Evolutionary conservation across 2,329 filamentous ascomycete species (phyloP).

Genomic region (Venturiaceae sp.): DNA sequence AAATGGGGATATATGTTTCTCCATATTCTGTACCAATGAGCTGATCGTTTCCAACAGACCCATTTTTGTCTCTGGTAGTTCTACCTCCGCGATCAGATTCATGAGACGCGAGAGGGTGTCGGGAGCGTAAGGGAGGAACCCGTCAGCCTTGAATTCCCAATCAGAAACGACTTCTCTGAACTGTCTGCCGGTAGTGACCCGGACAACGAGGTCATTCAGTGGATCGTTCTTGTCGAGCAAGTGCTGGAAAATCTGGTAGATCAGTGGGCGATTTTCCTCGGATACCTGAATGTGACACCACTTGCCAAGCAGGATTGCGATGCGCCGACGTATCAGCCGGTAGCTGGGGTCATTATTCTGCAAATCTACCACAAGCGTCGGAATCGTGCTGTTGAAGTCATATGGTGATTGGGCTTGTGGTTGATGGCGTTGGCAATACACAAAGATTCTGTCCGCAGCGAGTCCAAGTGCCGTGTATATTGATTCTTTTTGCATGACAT

Average conservation of each 20-base stretch:
- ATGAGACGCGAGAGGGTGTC: constrained; percentile 65
- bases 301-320: constrained; percentile 79
- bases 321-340: constrained; percentile 76
- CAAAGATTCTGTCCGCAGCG: constrained; percentile 64
- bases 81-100: constrained; percentile 67
- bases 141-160: constrained; percentile 65
- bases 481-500: constrained; percentile 59
- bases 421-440: background rate
- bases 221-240: constrained; percentile 66
- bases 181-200: constrained; percentile 81
- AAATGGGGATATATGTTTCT: constrained; percentile 55
- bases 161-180: constrained; percentile 74
- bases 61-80: constrained; percentile 81
- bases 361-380: constrained; percentile 68
- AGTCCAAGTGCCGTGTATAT: constrained; percentile 90
- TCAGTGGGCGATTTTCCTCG: constrained; percentile 56
- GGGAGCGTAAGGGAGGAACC: constrained; percentile 69
- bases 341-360: constrained; percentile 58
- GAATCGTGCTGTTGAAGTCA: constrained; percentile 78
- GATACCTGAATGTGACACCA: constrained; percentile 77
- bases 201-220: constrained; percentile 82
- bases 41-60: constrained; percentile 80
- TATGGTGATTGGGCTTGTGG: constrained; percentile 39
- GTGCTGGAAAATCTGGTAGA: constrained; percentile 86
- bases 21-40: constrained; percentile 70